Conservation (phyloP, 2,329 filamentous ascomycete species). For the Fusarium zealandicum region DNA sequence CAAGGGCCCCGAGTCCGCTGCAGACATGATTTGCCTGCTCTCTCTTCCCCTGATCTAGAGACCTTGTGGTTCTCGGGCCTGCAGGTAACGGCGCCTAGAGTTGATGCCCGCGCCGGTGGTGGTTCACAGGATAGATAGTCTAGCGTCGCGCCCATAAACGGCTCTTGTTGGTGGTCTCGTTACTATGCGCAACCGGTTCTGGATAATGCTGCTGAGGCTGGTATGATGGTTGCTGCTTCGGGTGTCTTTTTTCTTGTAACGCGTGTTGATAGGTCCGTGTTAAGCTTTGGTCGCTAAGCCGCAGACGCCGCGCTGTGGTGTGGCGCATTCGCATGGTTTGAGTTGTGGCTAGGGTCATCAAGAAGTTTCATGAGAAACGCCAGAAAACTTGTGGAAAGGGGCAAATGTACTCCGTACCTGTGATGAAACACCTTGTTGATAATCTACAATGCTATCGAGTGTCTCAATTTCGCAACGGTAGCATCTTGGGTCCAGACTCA, state of each 20-base stretch:
- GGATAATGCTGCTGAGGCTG: not conserved
- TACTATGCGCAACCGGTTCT: not conserved
- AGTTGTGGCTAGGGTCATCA: constrained; percentile 13
- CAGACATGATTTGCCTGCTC: constrained; percentile 13
- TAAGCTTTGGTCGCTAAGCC: not conserved
- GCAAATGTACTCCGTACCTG: too few relatives aligned
- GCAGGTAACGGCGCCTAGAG: too few relatives aligned
- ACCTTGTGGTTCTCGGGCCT: constrained; percentile 14
- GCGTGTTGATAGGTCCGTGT: constrained; percentile 18
- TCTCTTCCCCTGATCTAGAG: not conserved
- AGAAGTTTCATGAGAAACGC: not conserved
- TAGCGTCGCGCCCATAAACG: constrained; percentile 5
- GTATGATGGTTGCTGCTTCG: not conserved
- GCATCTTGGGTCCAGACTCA: not conserved
- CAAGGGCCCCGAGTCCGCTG: constrained; percentile 20
- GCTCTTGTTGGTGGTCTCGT: not conserved
- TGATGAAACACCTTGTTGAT: not conserved
- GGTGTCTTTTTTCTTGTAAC: not conserved
- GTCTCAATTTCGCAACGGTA: not conserved
- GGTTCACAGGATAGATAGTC: too few relatives aligned
- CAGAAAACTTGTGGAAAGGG: not conserved
- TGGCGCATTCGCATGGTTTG: constrained; percentile 20
- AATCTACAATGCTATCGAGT: not conserved
- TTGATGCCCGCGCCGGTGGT: too few relatives aligned
- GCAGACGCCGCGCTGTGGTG: not conserved